Evolutionary conservation across 768 basidiomycete species (phyloP).

Genomic region (Rhodosporidiobolus sp.): DNA sequence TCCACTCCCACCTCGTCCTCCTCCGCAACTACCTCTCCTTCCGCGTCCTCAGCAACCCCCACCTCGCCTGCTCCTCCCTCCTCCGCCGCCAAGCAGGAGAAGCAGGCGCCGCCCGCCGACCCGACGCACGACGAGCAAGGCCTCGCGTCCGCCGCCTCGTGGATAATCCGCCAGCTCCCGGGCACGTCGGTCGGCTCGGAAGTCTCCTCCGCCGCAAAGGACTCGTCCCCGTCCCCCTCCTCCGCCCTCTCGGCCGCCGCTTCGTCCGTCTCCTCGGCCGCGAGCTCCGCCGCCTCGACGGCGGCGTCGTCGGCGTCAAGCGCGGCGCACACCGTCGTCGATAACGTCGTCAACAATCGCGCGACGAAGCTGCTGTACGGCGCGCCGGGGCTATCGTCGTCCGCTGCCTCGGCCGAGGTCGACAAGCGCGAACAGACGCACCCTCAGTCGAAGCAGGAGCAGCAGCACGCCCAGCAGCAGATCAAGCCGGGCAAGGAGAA

Average conservation of each 20-base stretch:
- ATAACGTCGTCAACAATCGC: constrained; percentile 15
- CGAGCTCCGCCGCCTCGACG: constrained; percentile 1
- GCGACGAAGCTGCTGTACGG: constrained; percentile 32
- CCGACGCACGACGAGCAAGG: constrained; percentile 7
- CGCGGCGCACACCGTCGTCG: constrained; percentile 8
- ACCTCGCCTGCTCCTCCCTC: background rate
- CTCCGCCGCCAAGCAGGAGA: background rate
- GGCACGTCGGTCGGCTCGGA: background rate
- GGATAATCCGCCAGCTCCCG: constrained; percentile 34
- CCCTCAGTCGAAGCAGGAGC: background rate
- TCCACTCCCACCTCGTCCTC: background rate
- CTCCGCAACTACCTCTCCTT: too few relatives aligned
- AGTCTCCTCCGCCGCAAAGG: background rate
- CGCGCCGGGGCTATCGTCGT: constrained; percentile 18
- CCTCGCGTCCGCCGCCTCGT: constrained; percentile 33
- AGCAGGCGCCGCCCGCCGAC: background rate
- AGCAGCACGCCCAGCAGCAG: too few relatives aligned
- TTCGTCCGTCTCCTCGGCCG: constrained; percentile 9
- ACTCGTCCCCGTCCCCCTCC: background rate
- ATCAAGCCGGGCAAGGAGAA: constrained; percentile 51
- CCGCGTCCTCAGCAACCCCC: too few relatives aligned
- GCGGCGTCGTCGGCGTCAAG: background rate
- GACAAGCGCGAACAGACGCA: background rate
- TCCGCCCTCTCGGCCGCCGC: background rate
- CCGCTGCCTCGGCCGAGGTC: constrained; percentile 6